Evolutionary conservation across 139 green algal species (phyloP).

Genomic region (Zygnema cylindricum): DNA sequence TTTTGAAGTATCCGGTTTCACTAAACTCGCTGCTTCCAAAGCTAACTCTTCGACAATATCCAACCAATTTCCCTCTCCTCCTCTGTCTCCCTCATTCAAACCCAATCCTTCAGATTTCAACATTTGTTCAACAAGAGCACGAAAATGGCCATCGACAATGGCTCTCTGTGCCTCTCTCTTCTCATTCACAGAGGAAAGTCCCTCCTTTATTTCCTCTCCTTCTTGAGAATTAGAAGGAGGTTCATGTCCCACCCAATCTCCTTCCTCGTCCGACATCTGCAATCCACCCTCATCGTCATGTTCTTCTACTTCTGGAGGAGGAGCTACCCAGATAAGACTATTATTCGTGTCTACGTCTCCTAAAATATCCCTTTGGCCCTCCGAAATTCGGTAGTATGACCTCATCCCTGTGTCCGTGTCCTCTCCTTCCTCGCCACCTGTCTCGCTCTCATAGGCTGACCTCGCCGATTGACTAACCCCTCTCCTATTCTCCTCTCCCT

Average conservation of each 20-base stretch:
- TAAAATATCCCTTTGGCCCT: not conserved
- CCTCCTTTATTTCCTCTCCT: not conserved
- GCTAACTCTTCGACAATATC: constrained; percentile 39
- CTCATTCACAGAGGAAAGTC: not conserved
- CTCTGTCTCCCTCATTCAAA: not conserved
- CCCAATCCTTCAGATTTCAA: constrained; percentile 32
- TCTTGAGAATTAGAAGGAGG: not conserved
- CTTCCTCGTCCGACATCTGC: not conserved
- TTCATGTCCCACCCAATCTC: not conserved
- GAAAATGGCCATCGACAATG: constrained; percentile 55
- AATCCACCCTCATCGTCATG: not conserved
- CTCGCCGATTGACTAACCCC: not conserved
- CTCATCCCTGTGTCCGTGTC: not conserved
- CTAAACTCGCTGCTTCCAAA: constrained; percentile 29
- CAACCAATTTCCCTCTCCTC: constrained; percentile 13
- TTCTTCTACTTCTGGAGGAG: constrained; percentile 18
- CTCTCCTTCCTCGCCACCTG: not conserved
- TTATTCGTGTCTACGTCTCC: not conserved
- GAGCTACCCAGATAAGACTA: constrained; percentile 16
- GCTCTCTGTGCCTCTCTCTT: constrained; percentile 38
- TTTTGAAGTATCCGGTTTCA: constrained; percentile 37
- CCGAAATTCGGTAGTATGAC: not conserved
- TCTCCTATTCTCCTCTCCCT: not conserved
- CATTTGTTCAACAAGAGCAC: constrained; percentile 55
- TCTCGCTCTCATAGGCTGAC: not conserved